phyloP scores from a whole-genome alignment of 441 rosid genomes.

The Hypseocharis bilobata region DNA sequence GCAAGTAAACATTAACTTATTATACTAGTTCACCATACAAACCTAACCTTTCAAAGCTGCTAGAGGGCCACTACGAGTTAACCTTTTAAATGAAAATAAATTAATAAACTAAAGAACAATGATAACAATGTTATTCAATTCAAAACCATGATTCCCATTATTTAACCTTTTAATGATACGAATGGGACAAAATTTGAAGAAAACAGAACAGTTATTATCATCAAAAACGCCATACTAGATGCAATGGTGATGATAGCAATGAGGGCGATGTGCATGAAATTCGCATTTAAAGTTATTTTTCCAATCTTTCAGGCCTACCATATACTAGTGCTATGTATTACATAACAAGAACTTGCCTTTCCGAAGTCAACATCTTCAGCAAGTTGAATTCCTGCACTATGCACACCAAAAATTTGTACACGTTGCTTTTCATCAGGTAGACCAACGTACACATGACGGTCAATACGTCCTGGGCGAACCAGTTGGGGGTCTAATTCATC shows the following conservation, averaged over 20 bases:
- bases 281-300: not conserved
- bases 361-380: conserved; percentile 77
- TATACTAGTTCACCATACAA: too few species aligned
- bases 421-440: conserved; percentile 89
- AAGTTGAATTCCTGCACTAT: conserved; percentile 73
- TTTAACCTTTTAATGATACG: not conserved
- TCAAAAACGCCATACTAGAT: not conserved
- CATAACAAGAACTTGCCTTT: conserved; percentile 37
- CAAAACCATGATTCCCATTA: too few species aligned
- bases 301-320: not conserved
- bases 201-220: too few species aligned
- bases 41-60: too few species aligned
- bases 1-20: too few species aligned
- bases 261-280: not conserved
- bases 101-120: too few species aligned
- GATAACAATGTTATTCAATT: too few species aligned
- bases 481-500: conserved; percentile 90
- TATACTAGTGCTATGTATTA: not conserved
- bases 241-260: not conserved
- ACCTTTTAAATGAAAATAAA: too few species aligned
- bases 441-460: conserved; percentile 89
- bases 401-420: conserved; percentile 80
- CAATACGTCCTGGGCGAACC: conserved; percentile 84
- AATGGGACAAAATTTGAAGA: not conserved
- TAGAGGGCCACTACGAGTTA: too few species aligned